A percentile compares a stretch with the other conserved stretches of the same genome.
phyloP scores from a whole-genome alignment of 257 asterid genomes.

The Mitragyna speciosa region DNA sequence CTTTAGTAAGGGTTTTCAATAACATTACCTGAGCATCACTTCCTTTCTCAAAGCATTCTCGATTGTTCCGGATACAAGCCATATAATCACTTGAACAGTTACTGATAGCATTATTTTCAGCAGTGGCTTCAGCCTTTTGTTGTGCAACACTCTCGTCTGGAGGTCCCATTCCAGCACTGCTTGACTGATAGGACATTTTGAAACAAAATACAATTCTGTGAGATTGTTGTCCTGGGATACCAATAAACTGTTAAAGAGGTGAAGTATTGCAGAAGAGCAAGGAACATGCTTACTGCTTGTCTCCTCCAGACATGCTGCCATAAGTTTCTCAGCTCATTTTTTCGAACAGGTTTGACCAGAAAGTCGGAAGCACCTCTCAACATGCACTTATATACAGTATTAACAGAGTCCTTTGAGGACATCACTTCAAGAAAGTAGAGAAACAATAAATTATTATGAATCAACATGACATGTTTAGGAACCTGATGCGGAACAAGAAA shows the following conservation, averaged over 20 bases:
- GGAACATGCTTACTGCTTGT: slow-evolving; percentile 64
- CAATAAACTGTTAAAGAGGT: not conserved
- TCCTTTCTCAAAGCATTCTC: slow-evolving; percentile 68
- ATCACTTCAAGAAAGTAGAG: slow-evolving; percentile 64
- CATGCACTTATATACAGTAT: slow-evolving; percentile 95
- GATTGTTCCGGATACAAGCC: slow-evolving; percentile 56
- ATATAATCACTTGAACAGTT: slow-evolving; percentile 68
- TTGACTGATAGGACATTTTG: slow-evolving; percentile 43
- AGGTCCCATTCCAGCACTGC: slow-evolving; percentile 53
- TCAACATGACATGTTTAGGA: not conserved
- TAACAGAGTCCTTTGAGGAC: slow-evolving; percentile 86
- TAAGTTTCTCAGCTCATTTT: slow-evolving; percentile 86
- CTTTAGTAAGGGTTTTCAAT: not conserved
- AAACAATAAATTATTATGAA: not conserved
- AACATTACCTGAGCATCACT: slow-evolving; percentile 80
- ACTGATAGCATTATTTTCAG: slow-evolving; percentile 71
- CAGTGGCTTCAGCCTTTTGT: slow-evolving; percentile 72
- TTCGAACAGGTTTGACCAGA: slow-evolving; percentile 90
- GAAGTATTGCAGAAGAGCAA: slow-evolving; percentile 9
- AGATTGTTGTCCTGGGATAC: not conserved
- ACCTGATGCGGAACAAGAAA: not conserved
- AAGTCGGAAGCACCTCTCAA: slow-evolving; percentile 91
- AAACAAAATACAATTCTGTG: slow-evolving; percentile 18
- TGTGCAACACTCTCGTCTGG: slow-evolving; percentile 74
- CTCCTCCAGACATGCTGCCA: slow-evolving; percentile 99